Base-by-base conservation (phyloP, 768 basidiomycete species). In the Auriscalpium orientale region DNA sequence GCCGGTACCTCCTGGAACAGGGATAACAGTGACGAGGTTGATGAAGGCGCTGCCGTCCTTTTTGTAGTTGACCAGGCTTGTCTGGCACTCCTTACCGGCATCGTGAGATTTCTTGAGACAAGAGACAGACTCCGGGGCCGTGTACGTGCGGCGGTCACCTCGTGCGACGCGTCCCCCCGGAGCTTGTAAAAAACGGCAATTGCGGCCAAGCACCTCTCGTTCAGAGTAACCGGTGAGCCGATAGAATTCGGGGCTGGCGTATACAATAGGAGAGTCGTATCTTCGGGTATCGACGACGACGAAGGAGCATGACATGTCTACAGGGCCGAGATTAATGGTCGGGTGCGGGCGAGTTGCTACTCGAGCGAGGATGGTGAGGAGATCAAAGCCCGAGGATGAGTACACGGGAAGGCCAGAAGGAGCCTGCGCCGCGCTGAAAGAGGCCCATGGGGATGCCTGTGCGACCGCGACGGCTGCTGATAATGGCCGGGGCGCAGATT, bases 221-320 rank as follows among this genome's bases (percentile, higher is more conserved):
- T 88, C 85, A 1, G 65, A 54, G 65, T 93, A 93, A 3, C 88
- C 89, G 0, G 89, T 92, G 46, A 93, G 76, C 13, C 74, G 71
- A 67, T 78, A 84, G 67, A 99, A 99, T 1, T 81, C 80, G 15
- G 90, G 91, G 3, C 87, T 90, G 55, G 91, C 93, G 64, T 97
- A 98, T 5, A 98, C 84, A 67, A 98, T 87, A 13, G 95, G 92
- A 35, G 74, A 73, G 68, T 99, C 97, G 60, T 82, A 80, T 54
- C 88, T 74, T 6, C 88, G 80, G 21, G 85, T 80, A 67, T 99
- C 97, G 46, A 85, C 86, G 43, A 99, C 89, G 63, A 90, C 79
- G 70, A 98, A 99, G n/a, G 87, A 82, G 67, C 91, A 95, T 7
- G 88, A 87, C 57, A 93, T 74, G 70, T 99, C 95, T 33, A 98